Evolutionary conservation across 2,329 filamentous ascomycete species (phyloP).

Genomic region (Biscogniauxia mediterranea): DNA sequence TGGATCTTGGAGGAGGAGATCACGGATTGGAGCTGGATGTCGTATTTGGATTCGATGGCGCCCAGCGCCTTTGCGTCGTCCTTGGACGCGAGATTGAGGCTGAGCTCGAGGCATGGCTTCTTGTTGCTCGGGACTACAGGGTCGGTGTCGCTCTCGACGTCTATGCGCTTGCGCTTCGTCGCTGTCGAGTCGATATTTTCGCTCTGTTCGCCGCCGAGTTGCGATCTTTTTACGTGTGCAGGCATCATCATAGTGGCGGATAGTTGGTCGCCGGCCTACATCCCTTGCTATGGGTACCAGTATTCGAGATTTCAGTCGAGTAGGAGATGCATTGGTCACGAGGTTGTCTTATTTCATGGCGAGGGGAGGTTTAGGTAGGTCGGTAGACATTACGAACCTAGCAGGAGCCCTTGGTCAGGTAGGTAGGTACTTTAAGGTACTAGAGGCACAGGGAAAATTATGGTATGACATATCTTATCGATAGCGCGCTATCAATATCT

Average conservation of each 20-base stretch:
- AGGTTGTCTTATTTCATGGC: not conserved
- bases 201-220: constrained; percentile 15
- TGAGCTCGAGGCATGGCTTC: constrained; percentile 23
- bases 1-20: constrained; percentile 60
- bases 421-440: not conserved
- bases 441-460: not conserved
- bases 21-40: constrained; percentile 52
- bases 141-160: constrained; percentile 13
- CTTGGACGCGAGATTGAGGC: constrained; percentile 29
- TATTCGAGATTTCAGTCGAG: constrained; percentile 1
- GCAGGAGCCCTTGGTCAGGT: no score
- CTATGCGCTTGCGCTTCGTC: constrained; percentile 30
- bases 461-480: not conserved
- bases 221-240: constrained; percentile 1
- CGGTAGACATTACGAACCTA: no score
- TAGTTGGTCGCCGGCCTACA: not conserved
- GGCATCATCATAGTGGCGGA: not conserved
- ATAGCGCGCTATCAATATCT: not conserved
- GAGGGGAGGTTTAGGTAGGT: not conserved
- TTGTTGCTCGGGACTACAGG: constrained; percentile 19
- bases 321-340: not conserved
- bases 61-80: constrained; percentile 44
- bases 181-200: not conserved
- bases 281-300: not conserved
- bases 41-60: constrained; percentile 44